phyloP scores from a whole-genome alignment of 2,329 filamentous ascomycete species.

The Microdochium bolleyi region DNA sequence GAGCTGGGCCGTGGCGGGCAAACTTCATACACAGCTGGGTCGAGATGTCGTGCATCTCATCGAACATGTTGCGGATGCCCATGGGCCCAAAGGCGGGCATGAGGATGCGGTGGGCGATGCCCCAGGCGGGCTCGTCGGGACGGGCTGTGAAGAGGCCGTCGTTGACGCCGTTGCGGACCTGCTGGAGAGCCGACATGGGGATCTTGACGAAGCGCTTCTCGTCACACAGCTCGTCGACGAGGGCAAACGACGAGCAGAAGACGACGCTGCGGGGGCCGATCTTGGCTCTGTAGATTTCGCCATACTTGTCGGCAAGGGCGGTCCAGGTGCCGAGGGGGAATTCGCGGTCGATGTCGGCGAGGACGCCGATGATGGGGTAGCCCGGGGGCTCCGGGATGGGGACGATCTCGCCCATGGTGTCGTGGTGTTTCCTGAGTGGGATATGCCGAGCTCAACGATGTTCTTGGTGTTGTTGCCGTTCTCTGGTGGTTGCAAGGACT shows the following conservation, averaged over 20 bases:
- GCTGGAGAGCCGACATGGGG: slow-evolving; percentile 34
- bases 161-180: slow-evolving; percentile 46
- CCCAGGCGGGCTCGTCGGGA: slow-evolving; percentile 52
- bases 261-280: slow-evolving; percentile 39
- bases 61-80: slow-evolving; percentile 60
- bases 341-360: slow-evolving; percentile 53
- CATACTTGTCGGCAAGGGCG: slow-evolving; percentile 57
- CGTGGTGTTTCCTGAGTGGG: neutral
- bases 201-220: slow-evolving; percentile 57
- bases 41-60: slow-evolving; percentile 61
- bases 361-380: slow-evolving; percentile 58
- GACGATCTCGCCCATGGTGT: slow-evolving; percentile 12
- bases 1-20: slow-evolving; percentile 49
- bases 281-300: slow-evolving; percentile 51
- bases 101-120: slow-evolving; percentile 56
- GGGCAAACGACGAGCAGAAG: slow-evolving; percentile 41
- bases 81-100: slow-evolving; percentile 65
- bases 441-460: too few relatives aligned
- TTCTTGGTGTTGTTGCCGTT: too few relatives aligned
- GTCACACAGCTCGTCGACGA: slow-evolving; percentile 56
- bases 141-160: slow-evolving; percentile 49
- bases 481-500: too few relatives aligned
- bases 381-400: slow-evolving; percentile 57
- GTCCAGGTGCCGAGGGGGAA: slow-evolving; percentile 46
- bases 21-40: slow-evolving; percentile 60